Conservation (phyloP, 140 eudicot genomes). For the Ambrosia hybrid region DNA sequence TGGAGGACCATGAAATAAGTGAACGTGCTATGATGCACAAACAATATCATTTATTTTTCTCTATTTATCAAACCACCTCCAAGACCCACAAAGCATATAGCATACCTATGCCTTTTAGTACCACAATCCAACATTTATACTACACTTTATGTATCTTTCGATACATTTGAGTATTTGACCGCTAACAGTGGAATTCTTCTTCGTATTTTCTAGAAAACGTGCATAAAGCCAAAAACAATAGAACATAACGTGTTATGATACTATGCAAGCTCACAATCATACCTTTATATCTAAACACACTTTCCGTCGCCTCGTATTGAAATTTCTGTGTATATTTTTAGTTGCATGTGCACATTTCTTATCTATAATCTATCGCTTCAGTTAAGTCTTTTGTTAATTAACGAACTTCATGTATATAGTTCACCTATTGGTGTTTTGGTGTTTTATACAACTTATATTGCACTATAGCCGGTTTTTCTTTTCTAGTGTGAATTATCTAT, state of each 20-base stretch:
- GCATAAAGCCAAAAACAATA: too few species aligned
- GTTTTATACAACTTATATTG: too few species aligned
- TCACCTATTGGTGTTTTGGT: too few species aligned
- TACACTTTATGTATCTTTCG: background rate
- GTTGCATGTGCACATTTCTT: background rate
- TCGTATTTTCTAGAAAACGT: background rate
- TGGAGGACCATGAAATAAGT: background rate
- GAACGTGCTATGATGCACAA: background rate
- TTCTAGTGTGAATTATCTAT: background rate
- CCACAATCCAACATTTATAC: background rate
- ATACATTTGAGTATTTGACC: background rate
- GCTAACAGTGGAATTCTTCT: background rate
- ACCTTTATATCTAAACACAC: background rate
- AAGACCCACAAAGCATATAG: constrained; percentile 1
- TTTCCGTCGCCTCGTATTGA: background rate
- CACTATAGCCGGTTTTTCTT: too few species aligned
- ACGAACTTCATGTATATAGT: background rate
- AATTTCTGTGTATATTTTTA: background rate
- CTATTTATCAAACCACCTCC: background rate
- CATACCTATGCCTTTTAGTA: background rate
- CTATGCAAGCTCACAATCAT: too few species aligned
- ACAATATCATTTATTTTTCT: background rate
- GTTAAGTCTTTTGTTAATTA: background rate
- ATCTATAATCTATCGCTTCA: background rate
- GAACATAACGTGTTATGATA: too few species aligned